A percentile compares a stretch with the other conserved stretches of the same genome.
Evolutionary conservation across 108 stramenopile species (phyloP).

Genomic region (Conticribra guillardii): DNA sequence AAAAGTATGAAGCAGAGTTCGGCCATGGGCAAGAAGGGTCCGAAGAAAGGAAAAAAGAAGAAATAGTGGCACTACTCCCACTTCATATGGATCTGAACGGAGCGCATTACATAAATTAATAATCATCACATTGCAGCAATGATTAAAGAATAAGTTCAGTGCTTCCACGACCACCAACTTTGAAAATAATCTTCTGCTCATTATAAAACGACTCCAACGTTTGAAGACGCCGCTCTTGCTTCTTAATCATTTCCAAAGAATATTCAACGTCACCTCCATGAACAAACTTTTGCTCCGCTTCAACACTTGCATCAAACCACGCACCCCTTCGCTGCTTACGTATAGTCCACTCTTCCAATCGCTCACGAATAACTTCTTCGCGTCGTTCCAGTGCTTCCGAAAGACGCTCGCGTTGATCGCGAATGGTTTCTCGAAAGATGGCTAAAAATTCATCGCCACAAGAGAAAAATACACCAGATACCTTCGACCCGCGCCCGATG

Average conservation of each 20-base stretch:
- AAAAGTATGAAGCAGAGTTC: slow-evolving; percentile 8
- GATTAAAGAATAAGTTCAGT: too few relatives aligned
- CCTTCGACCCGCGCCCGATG: slow-evolving; percentile 52
- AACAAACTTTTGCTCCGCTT: slow-evolving; percentile 32
- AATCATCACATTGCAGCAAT: too few relatives aligned
- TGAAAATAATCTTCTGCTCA: slow-evolving; percentile 51
- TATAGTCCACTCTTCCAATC: slow-evolving; percentile 42
- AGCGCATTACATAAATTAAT: too few relatives aligned
- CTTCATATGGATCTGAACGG: background rate
- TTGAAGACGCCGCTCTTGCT: slow-evolving; percentile 34
- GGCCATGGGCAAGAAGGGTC: background rate
- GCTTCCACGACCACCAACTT: background rate
- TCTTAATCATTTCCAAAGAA: slow-evolving; percentile 37
- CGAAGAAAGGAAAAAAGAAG: slow-evolving; percentile 21
- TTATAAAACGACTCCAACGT: slow-evolving; percentile 51
- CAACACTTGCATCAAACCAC: slow-evolving; percentile 45
- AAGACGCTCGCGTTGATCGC: slow-evolving; percentile 41
- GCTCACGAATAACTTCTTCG: slow-evolving; percentile 46
- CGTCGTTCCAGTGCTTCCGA: slow-evolving; percentile 36
- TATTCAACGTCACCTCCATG: slow-evolving; percentile 43
- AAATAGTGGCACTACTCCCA: background rate
- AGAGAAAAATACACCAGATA: slow-evolving; percentile 50
- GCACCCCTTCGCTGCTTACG: slow-evolving; percentile 31
- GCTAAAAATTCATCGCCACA: slow-evolving; percentile 51
- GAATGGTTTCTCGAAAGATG: slow-evolving; percentile 49